Conservation (phyloP, 352 stramenopile species). For the Globisporangium nagaii region DNA sequence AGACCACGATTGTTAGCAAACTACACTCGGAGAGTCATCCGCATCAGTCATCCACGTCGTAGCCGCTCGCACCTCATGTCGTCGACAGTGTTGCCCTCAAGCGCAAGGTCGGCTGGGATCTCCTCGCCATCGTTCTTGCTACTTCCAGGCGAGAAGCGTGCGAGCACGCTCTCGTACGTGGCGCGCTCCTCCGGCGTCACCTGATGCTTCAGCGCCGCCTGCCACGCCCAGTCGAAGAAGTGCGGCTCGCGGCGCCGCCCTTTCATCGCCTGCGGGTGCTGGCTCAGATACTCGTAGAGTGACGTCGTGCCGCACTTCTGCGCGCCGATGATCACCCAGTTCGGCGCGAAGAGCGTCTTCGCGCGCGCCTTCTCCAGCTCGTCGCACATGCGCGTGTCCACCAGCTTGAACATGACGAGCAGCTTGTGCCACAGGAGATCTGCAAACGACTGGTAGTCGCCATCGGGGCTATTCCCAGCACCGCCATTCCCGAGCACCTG, state of each 20-base stretch:
- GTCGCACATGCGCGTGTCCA: constrained; percentile 28
- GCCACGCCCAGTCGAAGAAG: constrained; percentile 64
- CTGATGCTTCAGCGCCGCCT: constrained; percentile 21
- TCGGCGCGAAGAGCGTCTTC: constrained; percentile 24
- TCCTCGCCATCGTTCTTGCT: neutral
- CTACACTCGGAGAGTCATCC: too few species aligned
- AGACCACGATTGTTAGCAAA: too few species aligned
- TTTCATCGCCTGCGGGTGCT: constrained; percentile 85
- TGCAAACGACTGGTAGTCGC: constrained; percentile 7
- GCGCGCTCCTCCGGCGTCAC: constrained; percentile 19
- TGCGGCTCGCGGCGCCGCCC: constrained; percentile 61
- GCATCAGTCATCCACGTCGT: too few species aligned
- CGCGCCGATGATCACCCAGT: constrained; percentile 55
- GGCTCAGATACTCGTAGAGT: constrained; percentile 53
- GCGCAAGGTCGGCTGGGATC: neutral
- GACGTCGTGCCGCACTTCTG: constrained; percentile 68
- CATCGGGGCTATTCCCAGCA: neutral
- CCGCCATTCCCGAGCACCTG: constrained; percentile 3
- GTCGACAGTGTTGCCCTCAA: constrained; percentile 25
- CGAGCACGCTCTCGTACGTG: constrained; percentile 20
- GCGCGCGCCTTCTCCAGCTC: constrained; percentile 21
- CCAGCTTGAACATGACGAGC: constrained; percentile 34
- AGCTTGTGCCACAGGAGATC: constrained; percentile 25
- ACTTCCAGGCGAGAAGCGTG: constrained; percentile 8
- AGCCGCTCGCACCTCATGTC: constrained; percentile 42